A percentile compares a stretch with the other conserved stretches of the same genome.
Conservation (phyloP, 169 alveolate genomes). For the Perkinsus chesapeaki region DNA sequence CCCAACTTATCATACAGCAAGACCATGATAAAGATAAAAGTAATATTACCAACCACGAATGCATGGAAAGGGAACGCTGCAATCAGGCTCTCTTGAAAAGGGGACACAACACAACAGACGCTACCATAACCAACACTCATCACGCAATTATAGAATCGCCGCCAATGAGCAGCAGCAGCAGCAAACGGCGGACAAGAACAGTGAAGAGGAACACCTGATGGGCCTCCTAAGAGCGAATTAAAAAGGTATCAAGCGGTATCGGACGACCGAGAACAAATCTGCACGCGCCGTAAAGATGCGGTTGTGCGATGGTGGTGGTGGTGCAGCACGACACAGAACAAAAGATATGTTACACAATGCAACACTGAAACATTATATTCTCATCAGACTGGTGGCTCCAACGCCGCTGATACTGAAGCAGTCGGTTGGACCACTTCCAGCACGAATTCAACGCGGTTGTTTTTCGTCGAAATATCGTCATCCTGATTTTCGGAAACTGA, state of each 20-base stretch:
- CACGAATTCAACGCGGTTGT: too few relatives aligned
- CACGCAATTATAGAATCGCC: too few relatives aligned
- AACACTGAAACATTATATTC: background rate
- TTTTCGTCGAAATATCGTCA: too few relatives aligned
- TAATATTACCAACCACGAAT: background rate
- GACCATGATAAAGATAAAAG: background rate
- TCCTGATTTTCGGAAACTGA: too few relatives aligned
- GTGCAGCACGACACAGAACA: background rate
- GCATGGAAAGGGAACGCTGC: background rate
- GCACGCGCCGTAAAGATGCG: too few relatives aligned
- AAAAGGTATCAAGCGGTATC: background rate
- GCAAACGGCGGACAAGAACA: background rate
- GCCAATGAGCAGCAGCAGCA: too few relatives aligned
- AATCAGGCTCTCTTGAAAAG: background rate
- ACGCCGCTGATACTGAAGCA: too few relatives aligned
- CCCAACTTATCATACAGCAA: background rate
- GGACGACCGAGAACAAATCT: background rate
- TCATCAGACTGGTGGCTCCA: too few relatives aligned
- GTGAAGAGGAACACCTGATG: background rate
- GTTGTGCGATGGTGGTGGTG: too few relatives aligned
- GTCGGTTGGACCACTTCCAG: too few relatives aligned
- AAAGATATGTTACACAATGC: background rate
- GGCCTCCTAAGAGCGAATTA: too few relatives aligned
- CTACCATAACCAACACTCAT: background rate
- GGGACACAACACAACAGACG: background rate